These are phyloP conservation scores for Aureobasidium leucospermi DNA, from an alignment of 2,329 filamentous ascomycete species.

Conservation along the genomic window DNA sequence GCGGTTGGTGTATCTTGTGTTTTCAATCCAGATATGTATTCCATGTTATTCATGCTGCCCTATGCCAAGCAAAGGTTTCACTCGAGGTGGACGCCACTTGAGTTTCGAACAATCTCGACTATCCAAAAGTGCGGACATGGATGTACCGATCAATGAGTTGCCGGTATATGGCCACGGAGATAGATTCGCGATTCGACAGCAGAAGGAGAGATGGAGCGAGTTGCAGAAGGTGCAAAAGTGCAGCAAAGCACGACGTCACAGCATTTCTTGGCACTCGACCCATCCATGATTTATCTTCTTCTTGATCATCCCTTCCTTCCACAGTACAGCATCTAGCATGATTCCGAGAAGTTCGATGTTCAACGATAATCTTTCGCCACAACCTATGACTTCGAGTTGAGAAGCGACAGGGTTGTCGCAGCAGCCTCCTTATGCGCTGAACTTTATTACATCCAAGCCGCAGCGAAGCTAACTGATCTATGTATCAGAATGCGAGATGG, in stretches of 20 bases:
- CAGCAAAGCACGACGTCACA: neutral
- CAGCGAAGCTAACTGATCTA: too few relatives aligned
- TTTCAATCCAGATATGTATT: neutral
- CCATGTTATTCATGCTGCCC: neutral
- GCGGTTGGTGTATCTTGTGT: neutral
- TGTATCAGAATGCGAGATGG: too few relatives aligned
- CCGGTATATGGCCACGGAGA: neutral
- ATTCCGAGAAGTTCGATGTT: too few relatives aligned
- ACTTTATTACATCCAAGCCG: too few relatives aligned
- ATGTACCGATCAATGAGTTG: too few relatives aligned
- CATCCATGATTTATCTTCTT: neutral
- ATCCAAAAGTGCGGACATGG: conserved; percentile 1
- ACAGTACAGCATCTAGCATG: too few relatives aligned
- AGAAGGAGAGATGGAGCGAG: neutral
- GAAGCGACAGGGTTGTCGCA: too few relatives aligned
- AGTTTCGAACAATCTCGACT: neutral
- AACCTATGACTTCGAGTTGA: too few relatives aligned
- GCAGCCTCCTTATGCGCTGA: too few relatives aligned
- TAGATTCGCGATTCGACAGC: neutral
- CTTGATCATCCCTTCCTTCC: neutral
- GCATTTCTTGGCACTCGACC: neutral
- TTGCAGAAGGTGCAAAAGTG: neutral
- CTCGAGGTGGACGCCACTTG: conserved; percentile 10
- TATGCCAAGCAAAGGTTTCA: neutral
- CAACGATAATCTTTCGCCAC: too few relatives aligned